phyloP scores from a whole-genome alignment of 2,329 filamentous ascomycete genomes.

The Trichoderma sp. region DNA sequence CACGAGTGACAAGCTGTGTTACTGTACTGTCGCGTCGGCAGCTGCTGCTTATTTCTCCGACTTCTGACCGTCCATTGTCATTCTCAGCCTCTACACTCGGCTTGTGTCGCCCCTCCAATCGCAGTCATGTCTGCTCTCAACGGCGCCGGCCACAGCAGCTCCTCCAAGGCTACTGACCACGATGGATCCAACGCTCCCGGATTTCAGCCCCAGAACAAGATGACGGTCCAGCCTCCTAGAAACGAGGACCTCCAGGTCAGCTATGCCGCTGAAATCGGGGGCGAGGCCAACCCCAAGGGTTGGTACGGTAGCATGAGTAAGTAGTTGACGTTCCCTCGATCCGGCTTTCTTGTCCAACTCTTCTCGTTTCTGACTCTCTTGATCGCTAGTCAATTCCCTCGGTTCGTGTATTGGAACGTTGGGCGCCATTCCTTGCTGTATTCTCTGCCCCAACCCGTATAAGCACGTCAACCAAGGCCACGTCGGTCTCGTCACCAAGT shows the following conservation, averaged over 20 bases:
- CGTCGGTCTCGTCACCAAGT: constrained; percentile 93
- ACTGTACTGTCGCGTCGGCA: not conserved
- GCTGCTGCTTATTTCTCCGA: not conserved
- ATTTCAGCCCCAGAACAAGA: constrained; percentile 57
- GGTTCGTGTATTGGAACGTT: constrained; percentile 74
- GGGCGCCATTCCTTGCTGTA: constrained; percentile 88
- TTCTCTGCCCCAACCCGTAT: constrained; percentile 93
- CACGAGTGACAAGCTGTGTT: not conserved
- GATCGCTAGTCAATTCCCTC: constrained; percentile 65
- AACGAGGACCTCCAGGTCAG: constrained; percentile 82
- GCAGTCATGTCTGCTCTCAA: constrained; percentile 33
- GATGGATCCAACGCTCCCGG: constrained; percentile 39
- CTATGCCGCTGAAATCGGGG: constrained; percentile 67
- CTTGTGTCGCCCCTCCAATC: constrained; percentile 1
- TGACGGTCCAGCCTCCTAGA: constrained; percentile 76
- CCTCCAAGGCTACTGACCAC: constrained; percentile 37
- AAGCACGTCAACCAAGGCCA: constrained; percentile 91
- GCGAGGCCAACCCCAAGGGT: constrained; percentile 71
- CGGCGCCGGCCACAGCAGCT: constrained; percentile 34
- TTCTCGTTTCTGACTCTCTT: not conserved
- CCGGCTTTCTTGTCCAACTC: not conserved
- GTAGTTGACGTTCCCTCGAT: constrained; percentile 45
- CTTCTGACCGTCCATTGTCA: not conserved
- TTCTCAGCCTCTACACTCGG: not conserved
- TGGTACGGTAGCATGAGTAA: constrained; percentile 89